phyloP scores from a whole-genome alignment of 1,139 yeast species.

The Candida tetrigidarum region DNA sequence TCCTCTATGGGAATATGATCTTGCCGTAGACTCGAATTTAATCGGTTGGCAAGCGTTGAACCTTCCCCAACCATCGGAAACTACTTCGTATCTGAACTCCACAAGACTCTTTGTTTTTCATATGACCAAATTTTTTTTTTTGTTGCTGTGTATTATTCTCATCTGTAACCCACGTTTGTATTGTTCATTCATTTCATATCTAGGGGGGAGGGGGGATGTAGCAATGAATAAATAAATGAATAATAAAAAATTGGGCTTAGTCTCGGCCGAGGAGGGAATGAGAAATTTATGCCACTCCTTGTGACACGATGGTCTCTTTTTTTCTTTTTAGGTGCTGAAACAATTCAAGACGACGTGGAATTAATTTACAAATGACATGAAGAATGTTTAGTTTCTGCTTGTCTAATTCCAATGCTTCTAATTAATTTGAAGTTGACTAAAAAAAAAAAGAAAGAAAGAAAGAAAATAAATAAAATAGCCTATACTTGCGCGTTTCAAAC shows the following conservation, averaged over 20 bases:
- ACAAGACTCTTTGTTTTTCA: background rate
- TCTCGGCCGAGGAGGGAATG: background rate
- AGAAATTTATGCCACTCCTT: background rate
- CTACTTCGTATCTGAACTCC: background rate
- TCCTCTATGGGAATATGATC: slow-evolving; percentile 3
- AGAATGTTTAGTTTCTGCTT: no score
- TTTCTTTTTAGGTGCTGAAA: no score
- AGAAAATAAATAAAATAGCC: background rate
- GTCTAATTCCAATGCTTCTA: no score
- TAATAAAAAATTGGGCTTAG: slow-evolving; percentile 2
- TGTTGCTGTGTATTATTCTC: background rate
- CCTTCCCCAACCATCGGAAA: background rate
- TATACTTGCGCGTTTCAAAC: background rate
- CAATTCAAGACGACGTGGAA: background rate
- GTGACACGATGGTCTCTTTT: background rate
- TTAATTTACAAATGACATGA: no score
- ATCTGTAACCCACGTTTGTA: background rate
- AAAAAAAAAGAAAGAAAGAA: background rate
- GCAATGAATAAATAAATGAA: no score
- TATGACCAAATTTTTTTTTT: no score
- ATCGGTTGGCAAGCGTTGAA: background rate
- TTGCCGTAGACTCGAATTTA: background rate
- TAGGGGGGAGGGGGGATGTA: no score
- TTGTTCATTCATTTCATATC: background rate
- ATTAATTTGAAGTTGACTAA: no score